Conservation (phyloP, 306 rosid species). For the Quercus dentata region DNA sequence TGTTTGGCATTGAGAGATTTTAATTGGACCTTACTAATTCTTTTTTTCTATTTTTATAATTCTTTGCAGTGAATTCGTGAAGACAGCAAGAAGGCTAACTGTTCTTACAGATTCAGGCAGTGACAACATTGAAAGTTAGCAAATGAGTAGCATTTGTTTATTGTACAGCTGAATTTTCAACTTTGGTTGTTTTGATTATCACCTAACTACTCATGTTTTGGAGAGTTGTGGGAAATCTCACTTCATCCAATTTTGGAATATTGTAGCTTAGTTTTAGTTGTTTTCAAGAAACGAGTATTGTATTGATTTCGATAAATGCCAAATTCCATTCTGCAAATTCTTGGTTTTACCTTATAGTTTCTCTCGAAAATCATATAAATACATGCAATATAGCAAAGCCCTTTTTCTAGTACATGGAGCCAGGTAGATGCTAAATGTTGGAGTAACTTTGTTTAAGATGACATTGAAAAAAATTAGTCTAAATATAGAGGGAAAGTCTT, state of each 20-base stretch:
- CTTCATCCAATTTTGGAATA: slow-evolving; percentile 27
- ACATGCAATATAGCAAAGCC: neutral
- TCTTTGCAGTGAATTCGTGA: slow-evolving; percentile 53
- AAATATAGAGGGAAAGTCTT: too few species aligned
- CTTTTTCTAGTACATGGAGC: neutral
- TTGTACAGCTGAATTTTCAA: slow-evolving; percentile 37
- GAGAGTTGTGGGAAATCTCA: slow-evolving; percentile 41
- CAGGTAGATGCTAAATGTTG: neutral
- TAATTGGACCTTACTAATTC: slow-evolving; percentile 9
- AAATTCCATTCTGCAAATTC: slow-evolving; percentile 3
- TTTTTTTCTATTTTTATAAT: slow-evolving; percentile 11
- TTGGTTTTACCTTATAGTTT: neutral
- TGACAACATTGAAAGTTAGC: slow-evolving; percentile 20
- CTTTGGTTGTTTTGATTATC: slow-evolving; percentile 16
- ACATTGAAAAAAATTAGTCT: too few species aligned
- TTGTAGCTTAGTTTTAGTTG: slow-evolving; percentile 29
- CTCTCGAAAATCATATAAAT: neutral
- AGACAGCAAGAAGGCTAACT: slow-evolving; percentile 57
- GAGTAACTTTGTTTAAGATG: too few species aligned
- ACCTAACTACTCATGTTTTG: neutral
- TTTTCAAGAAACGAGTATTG: neutral
- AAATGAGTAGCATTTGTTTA: slow-evolving; percentile 22
- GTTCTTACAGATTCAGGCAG: slow-evolving; percentile 32
- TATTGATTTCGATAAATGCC: slow-evolving; percentile 17
- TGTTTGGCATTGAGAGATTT: neutral